Base-by-base conservation (phyloP, 257 asterid species). In the Przewalskia tangutica region DNA sequence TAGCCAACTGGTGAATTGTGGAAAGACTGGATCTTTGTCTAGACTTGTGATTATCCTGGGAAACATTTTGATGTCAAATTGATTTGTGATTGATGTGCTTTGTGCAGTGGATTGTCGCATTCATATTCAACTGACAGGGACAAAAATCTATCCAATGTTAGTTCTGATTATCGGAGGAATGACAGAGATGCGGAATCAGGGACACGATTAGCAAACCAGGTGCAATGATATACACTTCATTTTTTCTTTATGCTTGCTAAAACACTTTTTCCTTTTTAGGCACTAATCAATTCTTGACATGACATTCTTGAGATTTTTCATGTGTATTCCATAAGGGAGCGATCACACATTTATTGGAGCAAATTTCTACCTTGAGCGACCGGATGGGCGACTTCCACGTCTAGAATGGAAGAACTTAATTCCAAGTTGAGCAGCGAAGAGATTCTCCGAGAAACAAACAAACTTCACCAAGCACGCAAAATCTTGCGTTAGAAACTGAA, bases 321-420 rank as follows among this genome's bases (percentile, higher is more conserved):
- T 7, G 44, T 32, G 44, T 84, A 16, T 81, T 23, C 59, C 75
- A 50, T 51, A 59, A 92, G 98, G 98, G 94, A 84, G 88, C 92
- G 48, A 84, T 89, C 53, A 71, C 86, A 11, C 99, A 89, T 36
- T 92, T 96, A 53, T 92, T 92, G n/a, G 99, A 96, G 90, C 98
- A 94, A 82, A 93, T 96, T 50, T 91, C 97, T 8, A 91, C 92
- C 1, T 88, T 96, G 79, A 92, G 90, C 34, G 95, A 92, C 82
- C 89, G 99, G 67, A 91, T 96, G 94, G 98, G 94, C 76, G 98
- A 91, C 73, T 93, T 94, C n/a, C 88, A 93, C 98, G 14, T 88
- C 90, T 81, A 86, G 85, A 53, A 85, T 96, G 42, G 98, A 94
- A 81, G 98, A 92, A 87, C 86, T 96, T 55, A 96, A 87, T 85